phyloP scores from a whole-genome alignment of 805 yeast species.

The Zygosaccharomyces kombuchaensis region DNA sequence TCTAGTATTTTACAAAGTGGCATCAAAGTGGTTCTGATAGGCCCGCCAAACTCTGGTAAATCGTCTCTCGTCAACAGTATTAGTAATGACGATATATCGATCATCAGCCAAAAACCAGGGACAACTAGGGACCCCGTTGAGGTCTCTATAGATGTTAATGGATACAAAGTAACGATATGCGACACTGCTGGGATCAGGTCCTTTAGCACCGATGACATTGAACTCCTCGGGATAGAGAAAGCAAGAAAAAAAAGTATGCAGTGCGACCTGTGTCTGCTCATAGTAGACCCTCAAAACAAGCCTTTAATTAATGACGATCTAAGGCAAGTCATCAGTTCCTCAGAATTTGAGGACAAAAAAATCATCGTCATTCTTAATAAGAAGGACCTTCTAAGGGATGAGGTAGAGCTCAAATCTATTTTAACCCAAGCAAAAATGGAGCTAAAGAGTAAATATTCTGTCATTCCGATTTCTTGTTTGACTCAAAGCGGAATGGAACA shows the following conservation, averaged over 20 bases:
- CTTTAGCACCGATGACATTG: conserved; percentile 52
- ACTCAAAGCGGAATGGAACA: conserved; percentile 51
- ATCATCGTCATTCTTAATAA: conserved; percentile 53
- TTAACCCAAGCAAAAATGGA: conserved; percentile 21
- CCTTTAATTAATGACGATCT: conserved; percentile 37
- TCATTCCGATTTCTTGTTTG: conserved; percentile 56
- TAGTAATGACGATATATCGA: conserved; percentile 77
- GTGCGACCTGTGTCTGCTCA: conserved; percentile 69
- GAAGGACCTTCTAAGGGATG: conserved; percentile 42
- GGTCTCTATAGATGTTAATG: conserved; percentile 73
- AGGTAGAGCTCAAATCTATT: conserved; percentile 17
- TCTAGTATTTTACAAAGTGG: conserved; percentile 70
- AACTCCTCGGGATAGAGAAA: conserved; percentile 73
- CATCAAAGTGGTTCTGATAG: conserved; percentile 65
- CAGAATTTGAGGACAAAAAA: conserved; percentile 17
- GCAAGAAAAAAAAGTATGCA: conserved; percentile 57
- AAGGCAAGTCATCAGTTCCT: conserved; percentile 17
- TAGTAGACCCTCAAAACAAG: conserved; percentile 38
- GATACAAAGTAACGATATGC: conserved; percentile 76
- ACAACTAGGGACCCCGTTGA: conserved; percentile 90
- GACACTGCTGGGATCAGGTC: conserved; percentile 91
- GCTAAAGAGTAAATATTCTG: conserved; percentile 17
- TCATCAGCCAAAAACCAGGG: conserved; percentile 88
- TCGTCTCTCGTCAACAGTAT: conserved; percentile 77
- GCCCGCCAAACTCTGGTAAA: conserved; percentile 97